Conservation (phyloP, 768 basidiomycete genomes). For the Lactarius deliciosus region DNA sequence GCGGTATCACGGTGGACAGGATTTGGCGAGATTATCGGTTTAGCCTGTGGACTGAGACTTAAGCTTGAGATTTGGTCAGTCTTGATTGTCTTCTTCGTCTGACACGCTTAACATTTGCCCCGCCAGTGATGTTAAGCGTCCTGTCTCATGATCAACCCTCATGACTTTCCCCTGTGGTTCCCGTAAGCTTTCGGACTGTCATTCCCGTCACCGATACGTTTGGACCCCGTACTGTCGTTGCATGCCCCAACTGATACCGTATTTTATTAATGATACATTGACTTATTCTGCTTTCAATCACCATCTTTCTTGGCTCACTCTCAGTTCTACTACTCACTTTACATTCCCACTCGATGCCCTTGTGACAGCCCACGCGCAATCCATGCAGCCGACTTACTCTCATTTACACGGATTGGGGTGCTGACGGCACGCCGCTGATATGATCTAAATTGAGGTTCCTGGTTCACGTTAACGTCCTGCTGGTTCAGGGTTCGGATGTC, state of each 20-base stretch:
- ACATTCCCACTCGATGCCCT: constrained; percentile 1
- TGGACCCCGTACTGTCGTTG: constrained; percentile 19
- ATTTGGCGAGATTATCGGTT: constrained; percentile 67
- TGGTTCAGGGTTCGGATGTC: background rate
- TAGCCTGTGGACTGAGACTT: constrained; percentile 48
- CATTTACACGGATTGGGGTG: constrained; percentile 11
- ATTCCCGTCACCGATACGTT: constrained; percentile 18
- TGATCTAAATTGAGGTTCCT: constrained; percentile 4
- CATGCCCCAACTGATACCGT: constrained; percentile 26
- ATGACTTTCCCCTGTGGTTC: constrained; percentile 6
- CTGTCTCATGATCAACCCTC: constrained; percentile 2
- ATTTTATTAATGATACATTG: constrained; percentile 24
- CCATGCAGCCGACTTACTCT: constrained; percentile 21
- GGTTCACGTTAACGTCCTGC: constrained; percentile 1
- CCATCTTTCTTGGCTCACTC: constrained; percentile 9
- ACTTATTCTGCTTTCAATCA: constrained; percentile 23
- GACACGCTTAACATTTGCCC: background rate
- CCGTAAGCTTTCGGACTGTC: constrained; percentile 13
- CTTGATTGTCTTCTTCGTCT: background rate
- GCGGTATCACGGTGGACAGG: constrained; percentile 62
- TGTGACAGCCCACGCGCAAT: constrained; percentile 23
- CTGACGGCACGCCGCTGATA: constrained; percentile 19
- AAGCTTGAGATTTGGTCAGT: constrained; percentile 8
- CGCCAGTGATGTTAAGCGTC: constrained; percentile 15
- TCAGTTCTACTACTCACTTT: constrained; percentile 11